Conservation (phyloP, 257 asterid species). For the Pogostemon cablin region DNA sequence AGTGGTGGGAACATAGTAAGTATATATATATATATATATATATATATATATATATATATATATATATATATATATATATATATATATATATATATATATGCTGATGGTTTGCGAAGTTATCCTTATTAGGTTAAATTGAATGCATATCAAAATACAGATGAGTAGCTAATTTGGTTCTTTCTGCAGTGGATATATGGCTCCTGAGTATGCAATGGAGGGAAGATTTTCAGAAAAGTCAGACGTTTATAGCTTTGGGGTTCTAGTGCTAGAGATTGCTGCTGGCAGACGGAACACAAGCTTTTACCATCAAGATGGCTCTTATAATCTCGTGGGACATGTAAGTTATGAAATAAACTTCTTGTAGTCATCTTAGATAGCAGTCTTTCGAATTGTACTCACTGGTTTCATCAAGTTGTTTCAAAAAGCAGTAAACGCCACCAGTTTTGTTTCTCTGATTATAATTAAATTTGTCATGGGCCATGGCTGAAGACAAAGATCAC, state of each 20-base stretch:
- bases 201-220: slow-evolving; percentile 23
- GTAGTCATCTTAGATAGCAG: not conserved
- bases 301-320: slow-evolving; percentile 25
- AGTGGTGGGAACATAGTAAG: slow-evolving; percentile 69
- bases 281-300: slow-evolving; percentile 50
- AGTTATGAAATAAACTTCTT: slow-evolving; percentile 18
- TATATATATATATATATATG: not conserved
- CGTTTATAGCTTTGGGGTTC: slow-evolving; percentile 42
- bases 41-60: not conserved
- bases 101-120: not conserved
- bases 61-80: not conserved
- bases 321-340: slow-evolving; percentile 40
- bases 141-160: not conserved
- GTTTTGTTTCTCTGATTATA: not conserved
- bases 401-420: not conserved
- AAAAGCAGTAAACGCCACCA: not conserved
- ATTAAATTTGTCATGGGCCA: too few relatives aligned
- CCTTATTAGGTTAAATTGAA: not conserved
- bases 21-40: not conserved
- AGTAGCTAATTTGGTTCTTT: slow-evolving; percentile 33
- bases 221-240: slow-evolving; percentile 25
- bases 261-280: slow-evolving; percentile 48
- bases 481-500: too few relatives aligned
- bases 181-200: slow-evolving; percentile 36
- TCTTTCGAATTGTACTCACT: too few relatives aligned